Conservation (phyloP, 192 early-diverging fungal species). For the Backusella parvicylindrica region DNA sequence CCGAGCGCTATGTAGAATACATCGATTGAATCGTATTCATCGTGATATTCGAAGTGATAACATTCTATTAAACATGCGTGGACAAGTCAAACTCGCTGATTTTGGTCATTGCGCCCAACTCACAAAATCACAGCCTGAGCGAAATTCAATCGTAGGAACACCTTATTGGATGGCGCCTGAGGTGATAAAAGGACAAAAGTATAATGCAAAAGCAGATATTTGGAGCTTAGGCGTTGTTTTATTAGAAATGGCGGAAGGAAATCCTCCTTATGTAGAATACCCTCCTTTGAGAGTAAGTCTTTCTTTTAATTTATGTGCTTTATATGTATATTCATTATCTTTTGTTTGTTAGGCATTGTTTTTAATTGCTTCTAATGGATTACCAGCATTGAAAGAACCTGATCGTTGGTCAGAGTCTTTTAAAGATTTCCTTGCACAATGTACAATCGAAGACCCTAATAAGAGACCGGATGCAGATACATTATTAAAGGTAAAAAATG, state of each 20-base stretch:
- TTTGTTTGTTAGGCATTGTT: slow-evolving; percentile 68
- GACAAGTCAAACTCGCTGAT: slow-evolving; percentile 91
- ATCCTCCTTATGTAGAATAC: slow-evolving; percentile 93
- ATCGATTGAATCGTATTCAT: slow-evolving; percentile 81
- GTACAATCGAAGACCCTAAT: slow-evolving; percentile 68
- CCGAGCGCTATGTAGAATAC: slow-evolving; percentile 75
- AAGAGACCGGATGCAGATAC: slow-evolving; percentile 68
- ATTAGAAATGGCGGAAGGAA: slow-evolving; percentile 94
- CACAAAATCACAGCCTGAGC: slow-evolving; percentile 73
- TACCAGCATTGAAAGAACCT: slow-evolving; percentile 78
- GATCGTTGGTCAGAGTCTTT: slow-evolving; percentile 71
- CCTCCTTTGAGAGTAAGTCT: slow-evolving; percentile 56
- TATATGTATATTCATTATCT: not conserved
- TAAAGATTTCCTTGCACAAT: slow-evolving; percentile 72
- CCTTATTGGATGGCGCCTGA: slow-evolving; percentile 99
- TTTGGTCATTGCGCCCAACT: slow-evolving; percentile 96
- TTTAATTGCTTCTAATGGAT: slow-evolving; percentile 87
- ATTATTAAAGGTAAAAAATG: slow-evolving; percentile 61
- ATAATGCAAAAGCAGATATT: slow-evolving; percentile 88
- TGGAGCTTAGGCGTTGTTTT: slow-evolving; percentile 95
- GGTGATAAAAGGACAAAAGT: slow-evolving; percentile 88
- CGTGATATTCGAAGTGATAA: slow-evolving; percentile 93
- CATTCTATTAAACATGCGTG: slow-evolving; percentile 78
- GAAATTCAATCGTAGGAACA: slow-evolving; percentile 86
- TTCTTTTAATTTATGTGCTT: not conserved